Percentiles rank a stretch among this genome's conserved stretches.
Evolutionary conservation across 257 asterid species (phyloP).

Genomic region (Thymus quinquecostatus): DNA sequence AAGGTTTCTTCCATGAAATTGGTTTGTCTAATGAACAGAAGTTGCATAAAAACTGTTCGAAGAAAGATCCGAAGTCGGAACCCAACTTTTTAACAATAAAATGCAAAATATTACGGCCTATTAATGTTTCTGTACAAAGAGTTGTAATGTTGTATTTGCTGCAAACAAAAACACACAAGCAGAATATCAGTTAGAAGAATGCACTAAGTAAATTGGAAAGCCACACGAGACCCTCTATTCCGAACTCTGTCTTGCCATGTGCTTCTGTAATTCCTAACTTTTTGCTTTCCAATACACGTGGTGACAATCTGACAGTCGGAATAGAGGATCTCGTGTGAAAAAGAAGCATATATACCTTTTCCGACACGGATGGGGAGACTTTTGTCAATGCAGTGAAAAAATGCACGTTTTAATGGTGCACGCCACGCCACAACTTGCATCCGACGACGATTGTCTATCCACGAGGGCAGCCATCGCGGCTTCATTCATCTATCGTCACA

Average conservation of each 20-base stretch:
- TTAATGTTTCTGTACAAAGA: slow-evolving; percentile 46
- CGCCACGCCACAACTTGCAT: slow-evolving; percentile 24
- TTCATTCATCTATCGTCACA: slow-evolving; percentile 52
- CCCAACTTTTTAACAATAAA: too few relatives aligned
- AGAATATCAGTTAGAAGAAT: too few relatives aligned
- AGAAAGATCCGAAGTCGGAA: too few relatives aligned
- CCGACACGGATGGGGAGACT: slow-evolving; percentile 70
- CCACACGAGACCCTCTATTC: neutral
- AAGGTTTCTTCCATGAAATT: too few relatives aligned
- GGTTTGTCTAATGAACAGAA: slow-evolving; percentile 20
- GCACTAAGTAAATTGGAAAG: neutral
- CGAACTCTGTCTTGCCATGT: too few relatives aligned
- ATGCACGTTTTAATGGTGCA: slow-evolving; percentile 59
- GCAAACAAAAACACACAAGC: slow-evolving; percentile 32
- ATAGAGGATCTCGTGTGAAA: too few relatives aligned
- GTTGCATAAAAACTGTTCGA: neutral
- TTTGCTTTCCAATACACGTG: too few relatives aligned
- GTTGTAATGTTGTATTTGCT: slow-evolving; percentile 63
- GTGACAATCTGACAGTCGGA: too few relatives aligned
- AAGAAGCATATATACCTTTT: slow-evolving; percentile 38
- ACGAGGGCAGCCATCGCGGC: slow-evolving; percentile 66
- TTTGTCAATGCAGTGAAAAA: slow-evolving; percentile 57
- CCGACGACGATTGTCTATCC: slow-evolving; percentile 44
- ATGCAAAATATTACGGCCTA: neutral
- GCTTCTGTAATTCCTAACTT: too few relatives aligned